phyloP scores from a whole-genome alignment of 2,329 filamentous ascomycete genomes.

The Penicillium sp. region DNA sequence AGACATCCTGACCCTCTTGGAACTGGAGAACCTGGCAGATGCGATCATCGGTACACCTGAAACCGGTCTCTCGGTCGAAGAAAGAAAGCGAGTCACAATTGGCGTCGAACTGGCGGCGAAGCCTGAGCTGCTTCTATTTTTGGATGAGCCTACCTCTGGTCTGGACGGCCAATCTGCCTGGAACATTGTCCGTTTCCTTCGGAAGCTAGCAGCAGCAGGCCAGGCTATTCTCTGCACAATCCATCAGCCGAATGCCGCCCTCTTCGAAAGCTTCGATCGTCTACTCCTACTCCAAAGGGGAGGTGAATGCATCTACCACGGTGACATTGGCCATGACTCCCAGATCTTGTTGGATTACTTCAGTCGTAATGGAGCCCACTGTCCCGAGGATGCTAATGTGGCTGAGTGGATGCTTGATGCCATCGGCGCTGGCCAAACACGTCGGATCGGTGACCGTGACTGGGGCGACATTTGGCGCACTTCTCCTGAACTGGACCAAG shows the following conservation, averaged over 20 bases:
- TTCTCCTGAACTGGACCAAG: slow-evolving; percentile 64
- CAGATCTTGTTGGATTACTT: slow-evolving; percentile 53
- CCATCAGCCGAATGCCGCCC: slow-evolving; percentile 56
- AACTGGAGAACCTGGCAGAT: slow-evolving; percentile 65
- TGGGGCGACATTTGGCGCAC: slow-evolving; percentile 79
- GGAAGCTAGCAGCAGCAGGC: slow-evolving; percentile 57
- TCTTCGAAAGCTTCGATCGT: slow-evolving; percentile 59
- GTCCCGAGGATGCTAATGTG: slow-evolving; percentile 50
- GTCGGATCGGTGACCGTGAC: slow-evolving; percentile 70
- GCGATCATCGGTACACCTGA: slow-evolving; percentile 63
- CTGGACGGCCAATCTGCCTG: slow-evolving; percentile 59
- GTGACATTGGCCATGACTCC: slow-evolving; percentile 53
- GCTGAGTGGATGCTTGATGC: slow-evolving; percentile 55
- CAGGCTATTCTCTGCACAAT: slow-evolving; percentile 62
- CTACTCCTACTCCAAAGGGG: slow-evolving; percentile 55
- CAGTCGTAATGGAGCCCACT: slow-evolving; percentile 51
- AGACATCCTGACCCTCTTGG: slow-evolving; percentile 61
- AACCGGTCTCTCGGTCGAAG: slow-evolving; percentile 57
- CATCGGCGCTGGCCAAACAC: slow-evolving; percentile 70
- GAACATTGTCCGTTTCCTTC: slow-evolving; percentile 58
- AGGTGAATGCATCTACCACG: slow-evolving; percentile 55
- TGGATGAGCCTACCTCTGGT: slow-evolving; percentile 61
- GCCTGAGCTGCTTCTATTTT: slow-evolving; percentile 58
- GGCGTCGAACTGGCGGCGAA: slow-evolving; percentile 40
- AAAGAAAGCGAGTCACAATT: slow-evolving; percentile 42